Evolutionary conservation across 1,284 basidiomycete genomes (phyloP).

Genomic region (Austropuccinia psidii): DNA sequence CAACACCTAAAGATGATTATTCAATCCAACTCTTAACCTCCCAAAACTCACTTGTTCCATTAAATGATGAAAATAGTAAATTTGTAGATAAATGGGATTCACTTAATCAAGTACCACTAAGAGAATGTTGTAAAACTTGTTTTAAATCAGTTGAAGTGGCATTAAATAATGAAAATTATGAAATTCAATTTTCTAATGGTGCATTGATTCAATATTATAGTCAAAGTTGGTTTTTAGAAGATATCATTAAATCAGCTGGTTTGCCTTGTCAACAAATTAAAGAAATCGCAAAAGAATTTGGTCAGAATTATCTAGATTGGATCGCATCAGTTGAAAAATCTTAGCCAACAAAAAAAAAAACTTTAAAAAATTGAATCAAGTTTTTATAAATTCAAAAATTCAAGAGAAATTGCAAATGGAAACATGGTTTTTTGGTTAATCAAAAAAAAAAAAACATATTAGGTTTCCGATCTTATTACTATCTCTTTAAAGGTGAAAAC

Average conservation of each 20-base stretch:
- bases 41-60: too few species aligned
- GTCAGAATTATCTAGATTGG: not conserved
- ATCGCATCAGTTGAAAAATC: not conserved
- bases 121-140: not conserved
- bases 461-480: too few species aligned
- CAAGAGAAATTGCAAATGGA: too few species aligned
- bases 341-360: not conserved
- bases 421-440: too few species aligned
- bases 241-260: conserved; percentile 2
- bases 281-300: not conserved
- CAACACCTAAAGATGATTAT: too few species aligned
- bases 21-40: too few species aligned
- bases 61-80: too few species aligned
- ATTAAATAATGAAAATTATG: too few species aligned
- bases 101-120: not conserved
- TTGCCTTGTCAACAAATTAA: conserved; percentile 2
- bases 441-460: too few species aligned
- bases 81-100: not conserved
- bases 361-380: too few species aligned
- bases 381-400: too few species aligned
- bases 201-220: not conserved
- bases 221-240: conserved; percentile 6
- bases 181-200: not conserved
- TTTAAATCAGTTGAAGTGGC: not conserved
- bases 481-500: too few species aligned